These are phyloP conservation scores for Poronia punctata DNA, from an alignment of 495 filamentous ascomycete species.

Conservation along the genomic window DNA sequence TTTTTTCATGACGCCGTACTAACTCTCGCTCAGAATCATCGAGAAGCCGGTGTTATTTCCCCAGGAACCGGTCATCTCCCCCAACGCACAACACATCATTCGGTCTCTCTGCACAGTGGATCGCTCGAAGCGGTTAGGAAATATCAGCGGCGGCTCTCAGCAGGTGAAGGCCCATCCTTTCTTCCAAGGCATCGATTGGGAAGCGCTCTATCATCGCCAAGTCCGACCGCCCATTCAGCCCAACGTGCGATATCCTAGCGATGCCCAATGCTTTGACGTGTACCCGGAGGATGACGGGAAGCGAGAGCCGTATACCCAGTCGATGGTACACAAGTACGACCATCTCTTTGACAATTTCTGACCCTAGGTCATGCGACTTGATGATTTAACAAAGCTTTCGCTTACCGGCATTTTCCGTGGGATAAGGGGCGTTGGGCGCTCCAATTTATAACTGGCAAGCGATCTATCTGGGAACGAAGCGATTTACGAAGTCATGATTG, in stretches of 20 bases:
- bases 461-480: too few species aligned
- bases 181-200: slow-evolving; percentile 79
- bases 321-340: slow-evolving; percentile 68
- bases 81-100: slow-evolving; percentile 78
- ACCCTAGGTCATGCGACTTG: too few species aligned
- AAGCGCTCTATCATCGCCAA: slow-evolving; percentile 64
- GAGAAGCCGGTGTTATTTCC: slow-evolving; percentile 68
- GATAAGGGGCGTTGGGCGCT: too few species aligned
- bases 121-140: slow-evolving; percentile 76
- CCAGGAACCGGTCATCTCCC: slow-evolving; percentile 52
- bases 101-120: slow-evolving; percentile 82
- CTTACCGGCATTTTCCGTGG: too few species aligned
- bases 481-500: too few species aligned
- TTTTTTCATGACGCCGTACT: slow-evolving; percentile 1
- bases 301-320: slow-evolving; percentile 59
- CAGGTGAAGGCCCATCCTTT: slow-evolving; percentile 84
- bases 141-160: slow-evolving; percentile 75
- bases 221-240: slow-evolving; percentile 81
- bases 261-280: slow-evolving; percentile 84
- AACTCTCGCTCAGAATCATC: slow-evolving; percentile 50
- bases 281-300: slow-evolving; percentile 58
- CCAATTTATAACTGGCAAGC: too few species aligned
- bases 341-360: slow-evolving; percentile 74
- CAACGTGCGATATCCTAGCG: slow-evolving; percentile 68
- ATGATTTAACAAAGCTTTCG: too few species aligned